Base-by-base conservation (phyloP, 495 filamentous ascomycete species). In the Antarctomyces pellizariae region DNA sequence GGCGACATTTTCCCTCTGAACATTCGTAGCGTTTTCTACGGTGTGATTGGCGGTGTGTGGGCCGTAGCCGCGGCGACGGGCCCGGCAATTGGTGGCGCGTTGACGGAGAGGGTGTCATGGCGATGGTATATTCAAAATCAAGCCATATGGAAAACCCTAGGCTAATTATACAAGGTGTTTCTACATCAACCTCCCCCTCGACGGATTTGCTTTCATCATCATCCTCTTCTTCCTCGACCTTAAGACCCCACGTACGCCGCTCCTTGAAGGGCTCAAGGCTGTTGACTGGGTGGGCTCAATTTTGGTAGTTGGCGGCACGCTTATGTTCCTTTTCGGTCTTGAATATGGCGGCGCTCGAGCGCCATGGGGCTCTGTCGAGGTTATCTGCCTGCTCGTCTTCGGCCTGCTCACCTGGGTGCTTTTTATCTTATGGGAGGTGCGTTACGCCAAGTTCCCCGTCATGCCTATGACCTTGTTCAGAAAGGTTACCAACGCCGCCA, bases 261-360 rank as follows among this genome's bases (percentile, higher is more conserved):
- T 91, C 17, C 28, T 53, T 2, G 59, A 68, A 18, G 82, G 82
- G 2, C 44, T 90, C 4, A 67, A 62, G 27, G 67, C 67, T 5
- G 71, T 84, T 18, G 77, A 89, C 47, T 83, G 74, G 74, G 35
- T 62, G 5, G 77, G 78, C 2, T 67, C 60, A 0, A 29, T 77
- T 17, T 53, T 64, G 5, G 65, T 84, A 31, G 57, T 83, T 18
- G 69, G 67, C n/a, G 74, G 65, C 6, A 78, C 75, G 0, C 48
- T 86, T 18, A 82, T 89, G 67, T 58, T 90, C 38, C 58, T 89
- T 8, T 64, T 86, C 18, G 78, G 72, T 6, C 57, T 89, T 7
- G 69, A 79, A 38, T 72, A 71, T 31, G 78, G 78, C 25, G 82
- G 82, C 11, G 56, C 75, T 18, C 56, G 54, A n/a, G 60, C 61